Evolutionary conservation across 2,329 filamentous ascomycete species (phyloP).

Genomic region (Akanthomyces uredinophilus): DNA sequence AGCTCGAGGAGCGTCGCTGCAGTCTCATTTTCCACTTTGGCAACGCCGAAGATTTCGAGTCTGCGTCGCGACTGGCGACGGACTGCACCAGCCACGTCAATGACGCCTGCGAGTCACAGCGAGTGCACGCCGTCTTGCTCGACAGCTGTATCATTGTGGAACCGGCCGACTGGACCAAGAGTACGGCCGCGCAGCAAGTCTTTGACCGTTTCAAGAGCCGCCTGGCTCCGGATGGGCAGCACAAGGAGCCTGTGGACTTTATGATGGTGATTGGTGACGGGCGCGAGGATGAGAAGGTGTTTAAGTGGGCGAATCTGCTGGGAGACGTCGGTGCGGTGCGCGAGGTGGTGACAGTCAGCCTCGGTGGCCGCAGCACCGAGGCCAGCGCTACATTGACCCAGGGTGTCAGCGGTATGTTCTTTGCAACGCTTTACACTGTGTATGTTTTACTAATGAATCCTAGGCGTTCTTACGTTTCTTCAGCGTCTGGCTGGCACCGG

Average conservation of each 20-base stretch:
- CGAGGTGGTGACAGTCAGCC: constrained; percentile 76
- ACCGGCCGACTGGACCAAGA: constrained; percentile 81
- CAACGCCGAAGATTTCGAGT: constrained; percentile 69
- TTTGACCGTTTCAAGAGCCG: constrained; percentile 52
- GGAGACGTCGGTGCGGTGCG: constrained; percentile 53
- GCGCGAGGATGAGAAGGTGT: constrained; percentile 88
- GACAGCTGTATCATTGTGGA: constrained; percentile 81
- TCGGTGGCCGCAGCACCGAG: constrained; percentile 84
- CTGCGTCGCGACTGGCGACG: constrained; percentile 72
- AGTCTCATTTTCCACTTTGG: constrained; percentile 89
- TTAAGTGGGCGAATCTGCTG: constrained; percentile 86
- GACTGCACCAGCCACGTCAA: constrained; percentile 96
- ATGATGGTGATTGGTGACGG: constrained; percentile 86
- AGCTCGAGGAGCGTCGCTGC: constrained; percentile 87
- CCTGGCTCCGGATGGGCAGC: constrained; percentile 24
- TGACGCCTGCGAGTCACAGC: constrained; percentile 78
- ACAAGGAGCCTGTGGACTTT: constrained; percentile 63
- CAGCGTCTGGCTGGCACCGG: constrained; percentile 26
- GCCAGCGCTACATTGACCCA: constrained; percentile 81
- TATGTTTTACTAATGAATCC: constrained; percentile 1
- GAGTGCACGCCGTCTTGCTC: constrained; percentile 75
- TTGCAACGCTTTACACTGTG: not conserved
- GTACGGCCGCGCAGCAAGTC: constrained; percentile 71
- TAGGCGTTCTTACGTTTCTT: constrained; percentile 20
- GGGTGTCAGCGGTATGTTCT: constrained; percentile 74